These are phyloP conservation scores for Dictyostelium firmibasis DNA, from an alignment of 78 protist genomes.

Conservation along the genomic window DNA sequence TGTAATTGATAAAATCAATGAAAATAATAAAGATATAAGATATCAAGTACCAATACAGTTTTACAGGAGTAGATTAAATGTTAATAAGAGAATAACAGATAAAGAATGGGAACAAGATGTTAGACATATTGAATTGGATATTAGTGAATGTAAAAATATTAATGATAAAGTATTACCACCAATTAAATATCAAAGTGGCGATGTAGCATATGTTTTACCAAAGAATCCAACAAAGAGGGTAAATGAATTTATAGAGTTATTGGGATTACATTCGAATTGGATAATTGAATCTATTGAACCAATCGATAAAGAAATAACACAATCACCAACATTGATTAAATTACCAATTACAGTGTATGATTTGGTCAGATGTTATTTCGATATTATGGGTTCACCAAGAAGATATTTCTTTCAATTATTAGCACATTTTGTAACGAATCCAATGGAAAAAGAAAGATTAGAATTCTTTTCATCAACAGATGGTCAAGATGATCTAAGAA, in stretches of 20 bases:
- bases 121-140: conserved; percentile 68
- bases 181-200: conserved; percentile 50
- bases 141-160: conserved; percentile 1
- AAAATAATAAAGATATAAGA: not conserved
- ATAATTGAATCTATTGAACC: conserved; percentile 46
- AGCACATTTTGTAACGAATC: conserved; percentile 35
- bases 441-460: conserved; percentile 69
- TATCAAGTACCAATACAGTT: not conserved
- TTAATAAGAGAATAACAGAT: conserved; percentile 60
- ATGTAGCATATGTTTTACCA: conserved; percentile 81
- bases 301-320: conserved; percentile 7
- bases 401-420: conserved; percentile 82
- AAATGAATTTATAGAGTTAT: conserved; percentile 17
- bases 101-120: conserved; percentile 82
- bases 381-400: conserved; percentile 77
- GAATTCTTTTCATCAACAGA: conserved; percentile 74
- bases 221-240: conserved; percentile 26
- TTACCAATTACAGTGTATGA: conserved; percentile 45
- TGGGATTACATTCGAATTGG: conserved; percentile 19
- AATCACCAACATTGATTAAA: not conserved
- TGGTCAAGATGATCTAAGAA: conserved; percentile 76
- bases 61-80: not conserved
- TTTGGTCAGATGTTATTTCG: conserved; percentile 47
- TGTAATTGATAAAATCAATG: not conserved
- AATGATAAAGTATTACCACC: not conserved